phyloP scores from a whole-genome alignment of 345 rosid genomes.

The Ceriops tagal region DNA sequence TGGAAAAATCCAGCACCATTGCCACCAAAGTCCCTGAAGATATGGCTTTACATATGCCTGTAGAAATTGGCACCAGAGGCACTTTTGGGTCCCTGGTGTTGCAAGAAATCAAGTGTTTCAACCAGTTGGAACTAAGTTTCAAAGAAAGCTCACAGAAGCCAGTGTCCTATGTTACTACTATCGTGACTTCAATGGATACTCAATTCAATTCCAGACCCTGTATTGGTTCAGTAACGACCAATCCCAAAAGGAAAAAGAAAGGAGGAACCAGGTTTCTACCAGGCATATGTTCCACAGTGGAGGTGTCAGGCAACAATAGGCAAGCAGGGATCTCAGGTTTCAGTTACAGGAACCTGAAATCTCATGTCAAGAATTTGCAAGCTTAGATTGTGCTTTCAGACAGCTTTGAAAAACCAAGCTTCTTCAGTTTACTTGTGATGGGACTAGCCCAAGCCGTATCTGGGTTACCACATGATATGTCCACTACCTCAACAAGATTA shows the following conservation, averaged over 20 bases:
- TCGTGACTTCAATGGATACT: conserved; percentile 24
- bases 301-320: conserved; percentile 41
- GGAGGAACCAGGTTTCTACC: conserved; percentile 43
- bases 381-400: conserved; percentile 61
- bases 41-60: conserved; percentile 38
- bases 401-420: conserved; percentile 93
- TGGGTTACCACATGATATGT: conserved; percentile 75
- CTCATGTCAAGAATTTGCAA: conserved; percentile 46
- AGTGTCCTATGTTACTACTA: conserved; percentile 13
- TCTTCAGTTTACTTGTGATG: conserved; percentile 69
- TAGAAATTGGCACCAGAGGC: conserved; percentile 57
- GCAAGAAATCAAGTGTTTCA: conserved; percentile 56
- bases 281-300: conserved; percentile 56
- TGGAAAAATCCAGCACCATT: conserved; percentile 28
- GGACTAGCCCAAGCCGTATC: conserved; percentile 81
- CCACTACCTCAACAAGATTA: conserved; percentile 78
- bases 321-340: conserved; percentile 38
- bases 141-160: conserved; percentile 33
- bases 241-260: conserved; percentile 50
- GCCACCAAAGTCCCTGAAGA: conserved; percentile 14
- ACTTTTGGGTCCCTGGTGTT: conserved; percentile 49
- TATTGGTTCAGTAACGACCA: conserved; percentile 23
- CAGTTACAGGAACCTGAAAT: conserved; percentile 51
- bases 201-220: conserved; percentile 20
- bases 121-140: conserved; percentile 34